Base-by-base conservation (phyloP, 208 protist genomes). In the Leishmania turanica region DNA sequence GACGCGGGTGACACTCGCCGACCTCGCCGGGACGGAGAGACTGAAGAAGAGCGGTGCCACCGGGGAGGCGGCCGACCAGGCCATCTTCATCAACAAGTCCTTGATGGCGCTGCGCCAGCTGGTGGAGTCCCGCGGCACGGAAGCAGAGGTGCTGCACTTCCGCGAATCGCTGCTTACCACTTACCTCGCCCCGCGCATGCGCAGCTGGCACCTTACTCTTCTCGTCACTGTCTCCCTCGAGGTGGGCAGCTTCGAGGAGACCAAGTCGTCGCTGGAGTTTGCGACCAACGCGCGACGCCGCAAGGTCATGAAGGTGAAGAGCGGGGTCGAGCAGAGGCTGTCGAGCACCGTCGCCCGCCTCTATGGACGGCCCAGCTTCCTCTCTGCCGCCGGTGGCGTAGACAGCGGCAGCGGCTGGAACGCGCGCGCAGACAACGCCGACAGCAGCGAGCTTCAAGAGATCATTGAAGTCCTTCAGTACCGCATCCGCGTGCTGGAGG, bases 1-100 rank as follows among this genome's bases (percentile, higher is more conserved):
- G 40, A 87, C 84, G 27, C 84, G 87, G 13, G 80, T 96, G 17
- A 95, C 91, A 40, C 83, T 99, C 11, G 97, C 96, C 51, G 98
- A 99, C 87, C 88, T 99, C n/a, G 97, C 98, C 24, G 97, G 96
- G 24, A 96, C 92, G 34, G 98, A 99, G 88, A 87, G 95, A 4
- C 82, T 98, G 19, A 90, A 90, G 77, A 91, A 94, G 79, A 97
- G 94, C 19, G 93, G 90, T 56, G 94, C 90, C 58, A 85, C 83
- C 1, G 97, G 93, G 17, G 86, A 95, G 72, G 86, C 87, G 27
- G 86, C 97, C 47, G 89, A 83, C 7, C 96, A 99, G 88, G 97
- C 96, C 37, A 91, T 92, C 71, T 89, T 91, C 81, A 99, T 99
- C 81, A 98, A 99, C 85, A 84, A 92, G 72, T 98, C 96, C 1